Evolutionary conservation across 192 early-diverging fungal species (phyloP), one percentile per base, ranked within the genome.

Genomic region (Coemansia sp.): DNA sequence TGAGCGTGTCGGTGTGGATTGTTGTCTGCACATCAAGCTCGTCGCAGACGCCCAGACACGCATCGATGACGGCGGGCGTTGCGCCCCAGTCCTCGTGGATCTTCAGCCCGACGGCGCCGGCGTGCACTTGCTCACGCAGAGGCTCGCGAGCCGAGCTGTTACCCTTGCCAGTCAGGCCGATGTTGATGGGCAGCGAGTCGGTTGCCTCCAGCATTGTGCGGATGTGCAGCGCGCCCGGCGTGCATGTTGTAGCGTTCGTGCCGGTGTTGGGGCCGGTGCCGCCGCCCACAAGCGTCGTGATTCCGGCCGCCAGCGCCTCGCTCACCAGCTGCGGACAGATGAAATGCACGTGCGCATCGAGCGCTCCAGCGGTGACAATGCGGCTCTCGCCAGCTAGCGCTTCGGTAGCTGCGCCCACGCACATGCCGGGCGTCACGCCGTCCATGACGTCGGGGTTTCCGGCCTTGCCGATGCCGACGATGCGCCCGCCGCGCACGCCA

Each of bases 361-460:
- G 88, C 49, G 89, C 95, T 22, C 95, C 97, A 0, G 97, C 97
- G 0, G 94, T 96, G 41, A 97, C 88, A 41, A 99, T 97, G 63
- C 86, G 81, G 48, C 94, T 91, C 76, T 99, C 97, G 54, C 89
- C 95, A 7, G 94, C 90, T 69, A 97, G 85, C 4, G 93, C 94
- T 74, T 99, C 97, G 7, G 97, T 99, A 8, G 89, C 83, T 2
- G 88, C 88, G 54, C 97, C 97, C 41, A 95, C 89, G 37, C 89
- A 74, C 94, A 99, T 94, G 8, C 93, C 93, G 14, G 88, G 88
- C 25, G 90, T 91, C 10, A 99, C 92, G 16, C 89, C 91, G 12
- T 93, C 92, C 95, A 97, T 97, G n/a, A 95, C 90, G 74, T 96
- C 92, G 5, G 97, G 95, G 76, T 99, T 99, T 19, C 95, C 97